These are phyloP conservation scores for Ophiocordyceps australis DNA, from an alignment of 2,329 filamentous ascomycete species.

Conservation along the genomic window DNA sequence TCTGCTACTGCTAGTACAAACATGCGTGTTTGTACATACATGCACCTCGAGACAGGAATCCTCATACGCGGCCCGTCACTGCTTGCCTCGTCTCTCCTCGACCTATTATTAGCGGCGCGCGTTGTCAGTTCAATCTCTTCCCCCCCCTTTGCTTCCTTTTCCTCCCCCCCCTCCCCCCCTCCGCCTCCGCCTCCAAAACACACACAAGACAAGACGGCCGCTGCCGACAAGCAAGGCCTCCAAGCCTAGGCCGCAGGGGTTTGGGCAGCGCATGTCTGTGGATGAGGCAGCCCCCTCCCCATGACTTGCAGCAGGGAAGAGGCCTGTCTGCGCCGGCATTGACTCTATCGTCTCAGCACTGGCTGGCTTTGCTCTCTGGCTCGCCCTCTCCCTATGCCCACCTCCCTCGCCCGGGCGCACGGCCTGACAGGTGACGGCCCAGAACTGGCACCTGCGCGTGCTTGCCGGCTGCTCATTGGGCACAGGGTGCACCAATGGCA, in stretches of 20 bases:
- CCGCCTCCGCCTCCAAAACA: neutral
- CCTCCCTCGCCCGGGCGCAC: neutral
- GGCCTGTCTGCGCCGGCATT: neutral
- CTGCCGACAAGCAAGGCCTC: neutral
- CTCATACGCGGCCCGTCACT: neutral
- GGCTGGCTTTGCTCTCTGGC: no score
- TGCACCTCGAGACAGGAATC: neutral
- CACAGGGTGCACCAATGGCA: no score
- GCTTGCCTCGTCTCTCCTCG: no score
- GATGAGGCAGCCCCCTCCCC: conserved; percentile 1
- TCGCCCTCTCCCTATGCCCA: no score
- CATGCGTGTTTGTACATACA: neutral
- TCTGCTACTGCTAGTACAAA: no score
- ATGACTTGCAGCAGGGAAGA: neutral
- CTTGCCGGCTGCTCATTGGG: no score
- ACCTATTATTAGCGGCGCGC: no score
- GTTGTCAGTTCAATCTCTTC: no score
- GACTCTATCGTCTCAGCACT: neutral
- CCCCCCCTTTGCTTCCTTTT: no score
- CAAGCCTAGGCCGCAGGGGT: neutral
- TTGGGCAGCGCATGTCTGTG: neutral
- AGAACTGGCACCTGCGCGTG: no score
- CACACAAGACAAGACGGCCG: no score
- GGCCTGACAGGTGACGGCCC: neutral
- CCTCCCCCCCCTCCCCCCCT: no score